phyloP scores from a whole-genome alignment of 2,329 filamentous ascomycete genomes.

The Colletotrichum plurivorum region DNA sequence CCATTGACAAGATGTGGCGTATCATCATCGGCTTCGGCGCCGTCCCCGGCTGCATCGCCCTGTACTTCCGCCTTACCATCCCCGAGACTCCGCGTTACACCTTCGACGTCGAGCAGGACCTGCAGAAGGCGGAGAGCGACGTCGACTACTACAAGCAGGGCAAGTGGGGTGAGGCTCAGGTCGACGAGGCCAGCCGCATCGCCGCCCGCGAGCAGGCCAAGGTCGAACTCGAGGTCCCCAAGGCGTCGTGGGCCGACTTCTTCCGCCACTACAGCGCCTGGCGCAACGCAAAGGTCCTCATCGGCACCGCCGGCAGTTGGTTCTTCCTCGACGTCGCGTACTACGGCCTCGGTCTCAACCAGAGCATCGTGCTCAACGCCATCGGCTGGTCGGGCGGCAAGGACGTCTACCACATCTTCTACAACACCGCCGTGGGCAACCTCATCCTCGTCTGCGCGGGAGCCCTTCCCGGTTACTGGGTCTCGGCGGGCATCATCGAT shows the following conservation, averaged over 20 bases:
- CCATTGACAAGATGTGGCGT: constrained; percentile 74
- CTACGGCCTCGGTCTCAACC: constrained; percentile 82
- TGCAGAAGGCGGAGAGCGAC: constrained; percentile 81
- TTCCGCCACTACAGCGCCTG: constrained; percentile 76
- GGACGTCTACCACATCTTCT: constrained; percentile 77
- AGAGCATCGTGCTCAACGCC: constrained; percentile 77
- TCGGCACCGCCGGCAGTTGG: constrained; percentile 89
- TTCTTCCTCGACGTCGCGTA: constrained; percentile 78
- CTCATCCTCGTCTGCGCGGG: constrained; percentile 84
- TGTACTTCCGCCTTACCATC: constrained; percentile 84
- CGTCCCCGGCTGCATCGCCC: constrained; percentile 67
- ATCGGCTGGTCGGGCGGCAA: constrained; percentile 76
- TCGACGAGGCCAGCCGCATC: constrained; percentile 78
- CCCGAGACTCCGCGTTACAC: constrained; percentile 92
- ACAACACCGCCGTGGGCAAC: constrained; percentile 84
- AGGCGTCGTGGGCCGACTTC: constrained; percentile 83
- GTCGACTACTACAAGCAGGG: constrained; percentile 81
- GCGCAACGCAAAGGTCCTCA: constrained; percentile 79
- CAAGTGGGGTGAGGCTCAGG: constrained; percentile 67
- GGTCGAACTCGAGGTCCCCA: constrained; percentile 72
- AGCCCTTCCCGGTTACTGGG: constrained; percentile 87
- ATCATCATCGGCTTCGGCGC: constrained; percentile 76
- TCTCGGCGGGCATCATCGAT: constrained; percentile 81
- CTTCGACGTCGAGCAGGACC: constrained; percentile 83
- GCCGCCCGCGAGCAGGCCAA: constrained; percentile 67